These are phyloP conservation scores for Podospora anserina DNA, from an alignment of 495 filamentous ascomycete genomes.

Conservation along the genomic window DNA sequence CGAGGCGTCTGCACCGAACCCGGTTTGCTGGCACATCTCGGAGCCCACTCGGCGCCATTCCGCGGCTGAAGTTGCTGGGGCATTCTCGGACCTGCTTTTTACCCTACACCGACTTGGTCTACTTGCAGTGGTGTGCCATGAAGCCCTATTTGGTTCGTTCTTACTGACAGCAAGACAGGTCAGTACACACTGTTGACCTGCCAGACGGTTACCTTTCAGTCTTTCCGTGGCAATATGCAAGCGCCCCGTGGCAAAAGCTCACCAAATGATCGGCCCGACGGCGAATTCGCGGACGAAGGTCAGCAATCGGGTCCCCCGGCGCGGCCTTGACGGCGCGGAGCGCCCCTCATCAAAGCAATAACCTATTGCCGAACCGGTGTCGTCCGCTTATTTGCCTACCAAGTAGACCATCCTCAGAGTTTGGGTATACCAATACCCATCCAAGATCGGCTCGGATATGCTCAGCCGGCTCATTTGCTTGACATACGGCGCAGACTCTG, in stretches of 20 bases:
- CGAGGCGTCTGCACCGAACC: slow-evolving; percentile 7
- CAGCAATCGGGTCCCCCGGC: background rate
- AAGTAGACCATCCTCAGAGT: background rate
- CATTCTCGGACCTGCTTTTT: background rate
- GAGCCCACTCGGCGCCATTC: slow-evolving; percentile 18
- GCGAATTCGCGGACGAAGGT: background rate
- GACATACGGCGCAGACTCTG: background rate
- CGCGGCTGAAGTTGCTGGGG: background rate
- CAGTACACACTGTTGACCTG: background rate
- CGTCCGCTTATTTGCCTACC: background rate
- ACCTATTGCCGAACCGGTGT: background rate
- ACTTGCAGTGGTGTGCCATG: background rate
- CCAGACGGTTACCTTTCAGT: background rate
- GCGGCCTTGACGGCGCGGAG: background rate
- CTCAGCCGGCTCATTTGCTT: background rate
- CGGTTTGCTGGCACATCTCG: slow-evolving; percentile 10
- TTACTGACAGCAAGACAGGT: background rate
- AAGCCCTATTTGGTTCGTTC: no score
- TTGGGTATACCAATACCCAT: background rate
- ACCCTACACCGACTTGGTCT: background rate
- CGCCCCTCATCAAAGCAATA: background rate
- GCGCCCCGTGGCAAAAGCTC: slow-evolving; percentile 7
- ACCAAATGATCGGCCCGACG: slow-evolving; percentile 8
- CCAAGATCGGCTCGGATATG: background rate
- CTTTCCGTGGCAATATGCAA: background rate